Base-by-base conservation (phyloP, 805 yeast genomes). In the Schizosaccharomyces cryophilus region DNA sequence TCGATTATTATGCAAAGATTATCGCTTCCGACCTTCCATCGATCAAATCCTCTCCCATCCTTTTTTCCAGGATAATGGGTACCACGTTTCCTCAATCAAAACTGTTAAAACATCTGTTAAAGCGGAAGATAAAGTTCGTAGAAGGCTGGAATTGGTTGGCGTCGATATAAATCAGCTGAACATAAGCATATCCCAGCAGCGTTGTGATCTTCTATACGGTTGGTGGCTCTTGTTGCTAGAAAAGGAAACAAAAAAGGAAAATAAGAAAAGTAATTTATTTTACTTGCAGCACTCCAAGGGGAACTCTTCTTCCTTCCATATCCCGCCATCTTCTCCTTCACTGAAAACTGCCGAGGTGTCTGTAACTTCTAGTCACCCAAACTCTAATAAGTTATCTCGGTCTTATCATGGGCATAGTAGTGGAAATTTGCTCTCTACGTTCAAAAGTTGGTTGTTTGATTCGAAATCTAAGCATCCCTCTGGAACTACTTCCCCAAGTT, bases 201-300 rank as follows among this genome's bases (percentile, higher is more conserved):
- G 58, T 15, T 56, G 56, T 55, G 54, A 60, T 35, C 13, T 9
- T 15, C n/a, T 59, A 60, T 40, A 31, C 24, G 31, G 62, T 30
- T 54, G 61, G 63, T 58, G 35, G 58, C 51, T 42, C 26, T 59
- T 11, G 4, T 60, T 9, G 54, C 61, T 31, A 7, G 58, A 58
- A 38, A 55, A 58, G 54, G 62, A 48, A 31, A 47, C 45, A 2
- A 61, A 38, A 4, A 58, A 45, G 30, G 61, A 63, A 9, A 68
- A 63, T 5, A 62, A 58, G 17, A 51, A 51, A 15, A 21, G 9
- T 21, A 11, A 29, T 24, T 21, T 21, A 5, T 51, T 29, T 13
- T 17, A 21, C 9, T 29, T 29, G 35, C 56, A 51, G 11, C 21
- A 45, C 9, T 19, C 51, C 26, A 51, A 51, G n/a, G 56, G 35